Evolutionary conservation across 495 filamentous ascomycete species (phyloP).

Genomic region (Halenospora varia): DNA sequence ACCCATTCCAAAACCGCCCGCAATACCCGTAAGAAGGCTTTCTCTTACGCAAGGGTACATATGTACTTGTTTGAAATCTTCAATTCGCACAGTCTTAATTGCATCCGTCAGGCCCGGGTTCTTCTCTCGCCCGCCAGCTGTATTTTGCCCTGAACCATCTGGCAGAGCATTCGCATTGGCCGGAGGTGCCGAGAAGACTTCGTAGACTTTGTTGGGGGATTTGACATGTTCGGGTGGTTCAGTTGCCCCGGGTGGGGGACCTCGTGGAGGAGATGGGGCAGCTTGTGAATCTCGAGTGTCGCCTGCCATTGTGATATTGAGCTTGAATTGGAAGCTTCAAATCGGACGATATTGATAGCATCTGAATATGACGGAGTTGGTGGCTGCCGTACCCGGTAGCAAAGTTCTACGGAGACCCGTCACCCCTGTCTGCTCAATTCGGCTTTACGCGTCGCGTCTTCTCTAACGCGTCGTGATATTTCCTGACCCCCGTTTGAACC

Average conservation of each 20-base stretch:
- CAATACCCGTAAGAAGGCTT: constrained; percentile 77
- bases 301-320: constrained; percentile 22
- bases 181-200: constrained; percentile 31
- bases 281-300: constrained; percentile 29
- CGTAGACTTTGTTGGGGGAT: constrained; percentile 29
- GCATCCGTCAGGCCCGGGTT: constrained; percentile 57
- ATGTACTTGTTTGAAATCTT: constrained; percentile 71
- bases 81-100: constrained; percentile 57
- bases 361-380: background rate
- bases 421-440: background rate
- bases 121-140: constrained; percentile 41
- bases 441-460: background rate
- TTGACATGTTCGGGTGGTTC: constrained; percentile 31
- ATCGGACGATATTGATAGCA: background rate
- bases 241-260: constrained; percentile 33
- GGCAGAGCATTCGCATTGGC: constrained; percentile 26
- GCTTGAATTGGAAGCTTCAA: background rate
- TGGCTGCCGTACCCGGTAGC: background rate
- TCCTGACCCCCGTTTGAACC: background rate
- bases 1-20: constrained; percentile 68
- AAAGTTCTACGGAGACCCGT: no score
- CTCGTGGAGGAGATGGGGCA: constrained; percentile 22
- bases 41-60: constrained; percentile 81
- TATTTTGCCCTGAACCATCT: constrained; percentile 26
- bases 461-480: background rate